These are phyloP conservation scores for Flaveria floridana DNA, from an alignment of 140 eudicot genomes.

Conservation along the genomic window DNA sequence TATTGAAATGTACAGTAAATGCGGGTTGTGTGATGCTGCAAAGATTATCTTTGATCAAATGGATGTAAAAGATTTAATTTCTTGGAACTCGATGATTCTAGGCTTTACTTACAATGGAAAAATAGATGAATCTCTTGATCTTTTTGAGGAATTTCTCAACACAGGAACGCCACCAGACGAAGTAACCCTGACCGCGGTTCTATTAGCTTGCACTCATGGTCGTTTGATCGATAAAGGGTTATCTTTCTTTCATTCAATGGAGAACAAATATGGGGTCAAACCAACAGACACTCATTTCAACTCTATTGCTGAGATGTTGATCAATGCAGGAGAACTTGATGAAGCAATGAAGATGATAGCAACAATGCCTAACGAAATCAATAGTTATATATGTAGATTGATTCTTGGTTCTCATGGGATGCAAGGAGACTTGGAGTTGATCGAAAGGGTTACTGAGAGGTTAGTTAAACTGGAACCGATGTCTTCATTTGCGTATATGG, in stretches of 20 bases:
- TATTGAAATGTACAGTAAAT: slow-evolving; percentile 69
- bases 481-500: slow-evolving; percentile 49
- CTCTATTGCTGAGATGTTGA: slow-evolving; percentile 47
- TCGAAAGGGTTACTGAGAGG: slow-evolving; percentile 52
- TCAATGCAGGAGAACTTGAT: slow-evolving; percentile 45
- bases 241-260: slow-evolving; percentile 48
- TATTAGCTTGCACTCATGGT: slow-evolving; percentile 64
- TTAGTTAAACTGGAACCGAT: slow-evolving; percentile 53
- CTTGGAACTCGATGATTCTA: slow-evolving; percentile 77
- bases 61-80: slow-evolving; percentile 53
- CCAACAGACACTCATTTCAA: slow-evolving; percentile 53
- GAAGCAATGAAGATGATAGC: slow-evolving; percentile 47
- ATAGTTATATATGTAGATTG: slow-evolving; percentile 45
- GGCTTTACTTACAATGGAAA: slow-evolving; percentile 58
- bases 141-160: slow-evolving; percentile 45
- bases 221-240: slow-evolving; percentile 49
- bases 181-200: slow-evolving; percentile 52
- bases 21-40: slow-evolving; percentile 53
- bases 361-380: slow-evolving; percentile 40
- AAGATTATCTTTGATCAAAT: slow-evolving; percentile 41
- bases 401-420: slow-evolving; percentile 48
- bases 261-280: slow-evolving; percentile 38
- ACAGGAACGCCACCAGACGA: slow-evolving; percentile 56
- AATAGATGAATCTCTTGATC: slow-evolving; percentile 40
- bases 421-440: slow-evolving; percentile 45